A percentile compares a stretch with the other conserved stretches of the same genome.
Conservation (phyloP, 1,284 basidiomycete species). For the Thecaphora thlaspeos region DNA sequence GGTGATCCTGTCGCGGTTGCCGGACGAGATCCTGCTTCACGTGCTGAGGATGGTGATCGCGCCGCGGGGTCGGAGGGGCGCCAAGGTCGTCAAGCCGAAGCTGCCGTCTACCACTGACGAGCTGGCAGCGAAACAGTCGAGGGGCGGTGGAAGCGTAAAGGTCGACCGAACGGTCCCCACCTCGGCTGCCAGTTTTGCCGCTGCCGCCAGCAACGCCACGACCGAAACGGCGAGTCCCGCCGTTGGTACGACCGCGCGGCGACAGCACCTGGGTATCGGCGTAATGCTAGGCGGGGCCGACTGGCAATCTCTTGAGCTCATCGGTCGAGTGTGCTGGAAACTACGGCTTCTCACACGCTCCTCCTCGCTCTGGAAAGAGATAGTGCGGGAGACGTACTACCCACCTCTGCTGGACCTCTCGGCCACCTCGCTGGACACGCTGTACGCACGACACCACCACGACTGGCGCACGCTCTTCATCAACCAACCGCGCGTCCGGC, state of each 20-base stretch:
- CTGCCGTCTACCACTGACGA: conserved; percentile 26
- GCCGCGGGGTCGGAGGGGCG: conserved; percentile 37
- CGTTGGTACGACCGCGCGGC: neutral
- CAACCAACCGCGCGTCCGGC: conserved; percentile 50
- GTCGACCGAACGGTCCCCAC: neutral
- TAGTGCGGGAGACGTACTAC: conserved; percentile 46
- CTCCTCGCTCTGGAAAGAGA: conserved; percentile 41
- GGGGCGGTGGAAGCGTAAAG: no score
- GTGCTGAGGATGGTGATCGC: conserved; percentile 36
- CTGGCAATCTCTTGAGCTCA: conserved; percentile 45
- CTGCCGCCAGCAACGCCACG: neutral
- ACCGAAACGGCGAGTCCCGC: neutral
- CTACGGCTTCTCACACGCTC: conserved; percentile 47
- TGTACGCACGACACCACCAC: conserved; percentile 23
- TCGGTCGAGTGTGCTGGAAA: conserved; percentile 49
- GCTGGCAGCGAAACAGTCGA: conserved; percentile 10
- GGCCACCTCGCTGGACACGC: conserved; percentile 7
- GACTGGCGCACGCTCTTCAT: conserved; percentile 53
- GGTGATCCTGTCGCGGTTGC: conserved; percentile 33
- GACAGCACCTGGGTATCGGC: conserved; percentile 30
- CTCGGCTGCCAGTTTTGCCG: neutral
- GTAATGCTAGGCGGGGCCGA: conserved; percentile 48
- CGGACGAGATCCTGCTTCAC: conserved; percentile 47
- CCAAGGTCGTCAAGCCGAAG: conserved; percentile 33
- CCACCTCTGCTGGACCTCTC: conserved; percentile 32